Percentiles rank a stretch among this genome's conserved stretches.
Conservation (phyloP, 306 rosid species). For the Vigna nakashimae region DNA sequence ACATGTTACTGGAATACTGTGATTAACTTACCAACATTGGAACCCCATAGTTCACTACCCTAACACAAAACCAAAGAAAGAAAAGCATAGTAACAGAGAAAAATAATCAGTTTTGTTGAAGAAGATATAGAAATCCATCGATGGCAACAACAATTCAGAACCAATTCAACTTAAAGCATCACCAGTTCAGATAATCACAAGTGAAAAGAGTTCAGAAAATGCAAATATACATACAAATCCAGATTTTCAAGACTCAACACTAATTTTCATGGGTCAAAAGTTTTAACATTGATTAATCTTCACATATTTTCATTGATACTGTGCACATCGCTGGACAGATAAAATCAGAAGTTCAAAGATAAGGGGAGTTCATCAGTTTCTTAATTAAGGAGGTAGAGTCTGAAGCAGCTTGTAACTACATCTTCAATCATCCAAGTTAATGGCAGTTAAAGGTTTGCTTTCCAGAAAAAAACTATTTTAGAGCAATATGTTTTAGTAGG, state of each 20-base stretch:
- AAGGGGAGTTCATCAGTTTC: conserved; percentile 71
- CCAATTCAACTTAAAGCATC: conserved; percentile 47
- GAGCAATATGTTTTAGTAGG: background rate
- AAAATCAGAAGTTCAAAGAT: conserved; percentile 81
- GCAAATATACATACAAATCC: conserved; percentile 46
- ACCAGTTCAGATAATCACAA: conserved; percentile 33
- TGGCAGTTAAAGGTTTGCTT: too few relatives aligned
- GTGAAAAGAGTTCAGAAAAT: conserved; percentile 49
- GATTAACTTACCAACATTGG: conserved; percentile 7
- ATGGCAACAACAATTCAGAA: conserved; percentile 57
- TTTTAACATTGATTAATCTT: background rate
- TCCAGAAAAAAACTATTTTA: too few relatives aligned
- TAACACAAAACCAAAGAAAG: conserved; percentile 1
- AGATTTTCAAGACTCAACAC: conserved; percentile 50
- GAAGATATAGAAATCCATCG: conserved; percentile 76
- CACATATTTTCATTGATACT: conserved; percentile 2
- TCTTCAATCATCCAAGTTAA: too few relatives aligned
- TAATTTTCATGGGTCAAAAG: conserved; percentile 21
- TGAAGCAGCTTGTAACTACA: background rate
- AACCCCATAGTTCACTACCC: conserved; percentile 5
- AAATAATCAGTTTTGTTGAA: conserved; percentile 73
- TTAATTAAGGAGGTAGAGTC: conserved; percentile 71
- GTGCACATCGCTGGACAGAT: conserved; percentile 59
- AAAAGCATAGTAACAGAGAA: conserved; percentile 53
- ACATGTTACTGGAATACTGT: background rate